Evolutionary conservation across 768 basidiomycete species (phyloP).

Genomic region (Kondoa malvinella): DNA sequence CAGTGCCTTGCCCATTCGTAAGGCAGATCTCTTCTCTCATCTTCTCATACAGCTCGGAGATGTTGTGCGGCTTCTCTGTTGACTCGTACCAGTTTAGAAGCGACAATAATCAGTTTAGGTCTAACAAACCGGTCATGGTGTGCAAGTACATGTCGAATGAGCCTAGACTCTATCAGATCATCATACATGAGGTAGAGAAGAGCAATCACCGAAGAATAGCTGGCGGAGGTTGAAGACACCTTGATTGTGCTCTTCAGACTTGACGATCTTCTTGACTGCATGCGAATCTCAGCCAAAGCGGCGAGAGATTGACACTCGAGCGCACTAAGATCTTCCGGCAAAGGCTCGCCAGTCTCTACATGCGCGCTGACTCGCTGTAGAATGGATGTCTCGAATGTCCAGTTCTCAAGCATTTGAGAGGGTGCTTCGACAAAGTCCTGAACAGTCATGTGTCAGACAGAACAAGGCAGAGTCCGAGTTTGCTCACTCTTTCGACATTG

Average conservation of each 20-base stretch:
- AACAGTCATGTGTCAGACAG: conserved; percentile 36
- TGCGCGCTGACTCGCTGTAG: conserved; percentile 64
- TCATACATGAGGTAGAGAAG: neutral
- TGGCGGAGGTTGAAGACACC: conserved; percentile 69
- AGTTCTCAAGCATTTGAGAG: conserved; percentile 83
- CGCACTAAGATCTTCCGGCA: conserved; percentile 14
- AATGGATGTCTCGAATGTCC: conserved; percentile 43
- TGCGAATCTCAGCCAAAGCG: conserved; percentile 24
- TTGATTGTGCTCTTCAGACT: conserved; percentile 40
- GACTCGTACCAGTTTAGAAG: no score
- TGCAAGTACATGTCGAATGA: conserved; percentile 61
- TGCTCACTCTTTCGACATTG: neutral
- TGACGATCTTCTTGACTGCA: conserved; percentile 60
- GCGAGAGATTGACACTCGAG: no score
- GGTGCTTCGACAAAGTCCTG: conserved; percentile 76
- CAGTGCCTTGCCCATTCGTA: conserved; percentile 37
- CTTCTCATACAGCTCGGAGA: conserved; percentile 42
- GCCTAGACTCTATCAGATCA: neutral
- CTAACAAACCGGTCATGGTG: conserved; percentile 29
- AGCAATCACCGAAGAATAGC: conserved; percentile 60
- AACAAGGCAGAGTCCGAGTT: neutral
- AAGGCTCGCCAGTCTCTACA: conserved; percentile 51
- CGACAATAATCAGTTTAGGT: neutral
- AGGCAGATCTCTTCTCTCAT: conserved; percentile 40
- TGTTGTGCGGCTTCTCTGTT: neutral